Base-by-base conservation (phyloP, 2,329 filamentous ascomycete species). In the Colletotrichum lini region DNA sequence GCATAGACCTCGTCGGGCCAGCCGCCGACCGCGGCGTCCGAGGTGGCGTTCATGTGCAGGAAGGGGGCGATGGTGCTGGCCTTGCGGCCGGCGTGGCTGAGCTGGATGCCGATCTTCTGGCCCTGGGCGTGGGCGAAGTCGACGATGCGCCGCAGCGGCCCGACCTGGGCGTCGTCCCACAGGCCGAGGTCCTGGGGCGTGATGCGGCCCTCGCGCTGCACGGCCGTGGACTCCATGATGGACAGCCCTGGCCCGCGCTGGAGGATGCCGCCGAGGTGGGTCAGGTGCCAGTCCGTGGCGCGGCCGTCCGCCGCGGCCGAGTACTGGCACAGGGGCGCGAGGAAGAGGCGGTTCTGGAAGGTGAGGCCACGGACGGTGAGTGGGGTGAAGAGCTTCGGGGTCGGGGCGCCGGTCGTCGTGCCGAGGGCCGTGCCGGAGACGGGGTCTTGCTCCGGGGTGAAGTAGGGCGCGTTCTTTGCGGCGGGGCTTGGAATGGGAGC, bases 21-120 rank as follows among this genome's bases (percentile, higher is more conserved):
- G 15, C 88, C 88, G 61, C 82, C 81, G 12, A 80, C 78, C 38
- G 83, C 86, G 35, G 85, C 81, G 0, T 81, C 82, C 0, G 92
- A 91, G 72, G 78, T 69, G 16, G 76, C 84, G 73, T 87, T 82
- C 8, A 86, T 83, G 86, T 86, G 88, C 92, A 93, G 78, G 90
- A 91, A 94, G 0, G 88, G 88, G 0, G 88, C 84, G 8, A 88
- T 78, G 1, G 82, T 87, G 75, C 83, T 86, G 1, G 87, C 88
- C 79, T 92, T 92, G 63, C 90, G 84, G 3, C 94, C 94, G 0
- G 93, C 93, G 77, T 97, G 94, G 1, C 82, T 92, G 3, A 96
- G 85, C 81, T 97, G 93, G 65, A 95, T 90, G 40, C 87, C 92
- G 64, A 94, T 90, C 54, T 91, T 87, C 77, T 92, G 90, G 76